Evolutionary conservation across 2,329 filamentous ascomycete genomes (phyloP).

Genomic region (Neoarthrinium moseri): DNA sequence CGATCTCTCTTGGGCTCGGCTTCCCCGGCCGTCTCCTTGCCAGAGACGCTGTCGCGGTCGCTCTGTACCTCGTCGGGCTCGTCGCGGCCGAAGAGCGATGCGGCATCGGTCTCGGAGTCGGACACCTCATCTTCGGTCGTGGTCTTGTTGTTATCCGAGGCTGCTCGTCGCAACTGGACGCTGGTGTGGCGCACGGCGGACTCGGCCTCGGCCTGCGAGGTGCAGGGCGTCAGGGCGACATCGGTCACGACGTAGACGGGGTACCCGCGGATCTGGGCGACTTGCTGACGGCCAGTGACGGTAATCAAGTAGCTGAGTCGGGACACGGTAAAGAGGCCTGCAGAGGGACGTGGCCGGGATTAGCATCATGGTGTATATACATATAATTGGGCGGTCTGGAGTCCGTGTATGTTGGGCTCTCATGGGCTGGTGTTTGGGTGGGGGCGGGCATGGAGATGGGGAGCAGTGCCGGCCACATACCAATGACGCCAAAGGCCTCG

Average conservation of each 20-base stretch:
- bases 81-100: constrained; percentile 30
- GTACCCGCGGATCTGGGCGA: constrained; percentile 79
- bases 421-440: too few species aligned
- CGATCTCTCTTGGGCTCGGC: background rate
- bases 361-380: too few species aligned
- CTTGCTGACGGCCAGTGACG: constrained; percentile 82
- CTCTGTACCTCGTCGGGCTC: constrained; percentile 28
- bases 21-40: constrained; percentile 25
- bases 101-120: constrained; percentile 49
- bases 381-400: too few species aligned
- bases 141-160: constrained; percentile 12
- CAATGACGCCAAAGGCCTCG: constrained; percentile 60
- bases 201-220: constrained; percentile 71
- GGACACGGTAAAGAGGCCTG: constrained; percentile 82
- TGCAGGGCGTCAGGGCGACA: constrained; percentile 85
- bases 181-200: constrained; percentile 66
- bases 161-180: constrained; percentile 35
- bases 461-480: constrained; percentile 33
- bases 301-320: constrained; percentile 81
- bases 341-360: too few species aligned
- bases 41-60: constrained; percentile 20
- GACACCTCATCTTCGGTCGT: constrained; percentile 18
- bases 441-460: too few species aligned
- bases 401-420: too few species aligned
- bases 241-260: constrained; percentile 87